Base-by-base conservation (phyloP, 2,329 filamentous ascomycete genomes). In the Torrubiella hemipterigena region DNA sequence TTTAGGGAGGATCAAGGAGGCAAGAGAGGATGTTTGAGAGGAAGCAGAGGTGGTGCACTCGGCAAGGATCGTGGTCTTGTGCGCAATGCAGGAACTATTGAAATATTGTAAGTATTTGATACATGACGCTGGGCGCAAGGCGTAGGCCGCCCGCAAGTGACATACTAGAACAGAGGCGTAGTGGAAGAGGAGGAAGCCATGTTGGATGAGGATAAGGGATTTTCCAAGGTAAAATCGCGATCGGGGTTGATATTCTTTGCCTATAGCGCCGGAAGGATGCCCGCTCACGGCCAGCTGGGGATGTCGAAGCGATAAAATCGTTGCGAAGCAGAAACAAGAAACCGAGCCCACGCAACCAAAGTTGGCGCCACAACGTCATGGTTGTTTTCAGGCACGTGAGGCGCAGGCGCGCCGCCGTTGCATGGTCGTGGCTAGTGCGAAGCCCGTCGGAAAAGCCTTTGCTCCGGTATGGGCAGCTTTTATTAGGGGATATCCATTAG, bases 1-100 rank as follows among this genome's bases (percentile, higher is more conserved):
- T 57, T 94, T 94, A 36, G 93, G 91, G 27, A 98, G 84, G 63
- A 98, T 86, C 46, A 95, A 68, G 27, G 86, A 91, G 43, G 89
- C 85, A 46, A 96, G 81, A 10, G 81, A 86, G 5, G 85, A 86
- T 35, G 84, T 82, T 44, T 84, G 77, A 25, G 80, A 84, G 8
- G 81, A 78, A 38, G 86, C 81, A 3, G 85, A 85, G 20, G 84
- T 78, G 29, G 85, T 93, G 64, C 93, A 89, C 63, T 98, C 91
- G 49, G 83, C 65, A 38, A 98, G 77, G 59, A 98, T 94, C 27
- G 87, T 96, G 33, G 76, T 83, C 50, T 91, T 80, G 62, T 96
- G 78, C 30, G 91, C 86, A 57, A 98, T 91, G 63, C 91, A 96
- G 44, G 85, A 79, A 63, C 86, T 94, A 48, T 16, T 18, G 8